phyloP scores from a whole-genome alignment of 2,329 filamentous ascomycete species.

The Dothideomycetes sp. region DNA sequence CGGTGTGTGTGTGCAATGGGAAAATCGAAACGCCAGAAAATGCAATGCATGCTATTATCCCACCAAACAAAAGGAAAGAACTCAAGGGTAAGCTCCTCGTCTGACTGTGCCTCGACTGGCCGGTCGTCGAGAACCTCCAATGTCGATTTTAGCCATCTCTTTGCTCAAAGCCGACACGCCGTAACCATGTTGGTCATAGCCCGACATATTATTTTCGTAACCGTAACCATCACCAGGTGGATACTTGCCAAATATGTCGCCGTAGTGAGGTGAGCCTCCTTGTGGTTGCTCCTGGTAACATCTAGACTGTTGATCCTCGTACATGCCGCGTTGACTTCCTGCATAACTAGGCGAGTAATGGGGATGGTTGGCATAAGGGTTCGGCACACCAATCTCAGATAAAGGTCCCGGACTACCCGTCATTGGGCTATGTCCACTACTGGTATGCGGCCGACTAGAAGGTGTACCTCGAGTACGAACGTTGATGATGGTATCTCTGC shows the following conservation, averaged over 20 bases:
- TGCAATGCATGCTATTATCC: not conserved
- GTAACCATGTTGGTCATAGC: conserved; percentile 17
- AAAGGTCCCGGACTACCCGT: conserved; percentile 24
- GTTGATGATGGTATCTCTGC: conserved; percentile 26
- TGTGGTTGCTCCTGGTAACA: not conserved
- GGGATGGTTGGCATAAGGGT: conserved; percentile 45
- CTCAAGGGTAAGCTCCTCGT: conserved; percentile 6
- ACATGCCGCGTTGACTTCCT: conserved; percentile 29
- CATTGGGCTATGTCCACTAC: conserved; percentile 28
- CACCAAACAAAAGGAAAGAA: not conserved
- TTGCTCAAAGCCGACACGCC: conserved; percentile 55
- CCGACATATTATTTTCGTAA: conserved; percentile 17
- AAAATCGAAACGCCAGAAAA: not conserved
- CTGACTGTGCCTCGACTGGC: conserved; percentile 6
- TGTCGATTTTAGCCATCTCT: conserved; percentile 52
- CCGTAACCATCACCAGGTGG: conserved; percentile 8
- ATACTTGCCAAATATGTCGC: conserved; percentile 11
- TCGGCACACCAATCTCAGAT: conserved; percentile 26
- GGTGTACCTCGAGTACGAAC: conserved; percentile 23
- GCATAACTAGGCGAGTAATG: conserved; percentile 34
- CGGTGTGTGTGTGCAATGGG: not conserved
- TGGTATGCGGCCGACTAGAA: conserved; percentile 34
- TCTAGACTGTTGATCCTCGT: conserved; percentile 1
- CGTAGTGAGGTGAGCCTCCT: not conserved
- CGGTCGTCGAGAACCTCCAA: conserved; percentile 24